phyloP scores from a whole-genome alignment of 2,329 filamentous ascomycete genomes.

The Alternaria sp. region DNA sequence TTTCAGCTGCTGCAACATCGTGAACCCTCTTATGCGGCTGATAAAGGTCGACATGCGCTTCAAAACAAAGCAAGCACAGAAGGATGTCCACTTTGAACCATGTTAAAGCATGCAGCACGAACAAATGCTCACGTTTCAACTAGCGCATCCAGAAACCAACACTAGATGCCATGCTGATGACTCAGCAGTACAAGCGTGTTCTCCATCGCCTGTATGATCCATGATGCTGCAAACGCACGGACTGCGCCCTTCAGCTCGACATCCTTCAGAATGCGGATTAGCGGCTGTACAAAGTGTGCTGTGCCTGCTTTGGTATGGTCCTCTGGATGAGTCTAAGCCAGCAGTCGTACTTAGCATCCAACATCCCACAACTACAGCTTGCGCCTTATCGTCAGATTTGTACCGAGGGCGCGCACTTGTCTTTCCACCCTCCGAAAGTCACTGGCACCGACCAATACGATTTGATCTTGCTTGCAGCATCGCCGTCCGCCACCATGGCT shows the following conservation, averaged over 20 bases:
- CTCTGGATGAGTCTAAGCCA: slow-evolving; percentile 17
- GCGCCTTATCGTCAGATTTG: slow-evolving; percentile 33
- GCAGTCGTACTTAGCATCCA: slow-evolving; percentile 23
- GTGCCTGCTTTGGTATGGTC: slow-evolving; percentile 15
- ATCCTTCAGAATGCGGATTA: slow-evolving; percentile 21
- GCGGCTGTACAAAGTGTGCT: slow-evolving; percentile 15
- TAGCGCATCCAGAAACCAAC: background rate
- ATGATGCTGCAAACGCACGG: slow-evolving; percentile 23
- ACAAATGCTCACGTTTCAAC: no score
- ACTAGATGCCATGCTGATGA: slow-evolving; percentile 13
- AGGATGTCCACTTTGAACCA: background rate
- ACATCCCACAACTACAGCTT: slow-evolving; percentile 18
- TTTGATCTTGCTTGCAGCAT: slow-evolving; percentile 7
- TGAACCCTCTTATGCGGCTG: background rate
- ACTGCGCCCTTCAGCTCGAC: slow-evolving; percentile 32
- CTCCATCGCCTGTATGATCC: slow-evolving; percentile 14
- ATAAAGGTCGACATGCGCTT: background rate
- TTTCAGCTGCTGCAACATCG: background rate
- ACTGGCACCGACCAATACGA: slow-evolving; percentile 7
- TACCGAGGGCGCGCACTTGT: slow-evolving; percentile 31
- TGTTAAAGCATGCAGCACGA: background rate
- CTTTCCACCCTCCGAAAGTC: slow-evolving; percentile 5
- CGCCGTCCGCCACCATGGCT: slow-evolving; percentile 34
- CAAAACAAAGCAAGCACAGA: background rate
- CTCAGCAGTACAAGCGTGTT: slow-evolving; percentile 20